Base-by-base conservation (phyloP, 1,284 basidiomycete genomes). In the Fistulinella cinereoalba region DNA sequence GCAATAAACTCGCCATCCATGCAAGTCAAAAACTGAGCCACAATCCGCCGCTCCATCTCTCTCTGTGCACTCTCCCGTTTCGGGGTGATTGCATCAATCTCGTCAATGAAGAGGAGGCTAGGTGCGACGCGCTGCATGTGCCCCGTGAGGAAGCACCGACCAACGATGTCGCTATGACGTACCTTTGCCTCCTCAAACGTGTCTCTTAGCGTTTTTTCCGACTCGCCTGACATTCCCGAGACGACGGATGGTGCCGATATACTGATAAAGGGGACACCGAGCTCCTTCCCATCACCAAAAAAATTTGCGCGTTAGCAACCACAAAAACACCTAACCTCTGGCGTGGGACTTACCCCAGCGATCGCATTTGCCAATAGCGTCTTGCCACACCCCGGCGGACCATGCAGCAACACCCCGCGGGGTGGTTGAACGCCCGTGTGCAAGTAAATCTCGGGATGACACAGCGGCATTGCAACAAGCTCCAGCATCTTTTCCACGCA, bases 1-100 rank as follows among this genome's bases (percentile, higher is more conserved):
- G n/a, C n/a, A 12, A 27, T 27, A 19, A 24, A 64, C 75, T 39
- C 56, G 94, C 92, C 94, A 65, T 98, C 96, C 85, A 99, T 95
- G 68, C 94, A 98, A 0, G 96, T 99, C 43, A 98, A 71, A 45
- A 98, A 89, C 67, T 99, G 96, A 0, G 94, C 96, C 8, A 99
- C 96, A 50, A 99, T 98, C 8, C 96, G 78, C 34, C 95, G 74
- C 61, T 99, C 96, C 96, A 98, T 99, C 71, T 99, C 96, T 51
- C 96, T 74, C 61, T 96, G 93, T 0, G 96, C 96, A 53, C 90
- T 98, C 71, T 98, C 96, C 51, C 96, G 76, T 70, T 99, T 99
- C 0, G 93, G 93, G 1, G 95, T 98, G 56, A 99, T 97, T 6
- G 96, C 93, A 61, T 99, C 96, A 28, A 99, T 97, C 66, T 98